phyloP scores from a whole-genome alignment of 768 basidiomycete genomes.

The Naganishia vaughanmartiniae region DNA sequence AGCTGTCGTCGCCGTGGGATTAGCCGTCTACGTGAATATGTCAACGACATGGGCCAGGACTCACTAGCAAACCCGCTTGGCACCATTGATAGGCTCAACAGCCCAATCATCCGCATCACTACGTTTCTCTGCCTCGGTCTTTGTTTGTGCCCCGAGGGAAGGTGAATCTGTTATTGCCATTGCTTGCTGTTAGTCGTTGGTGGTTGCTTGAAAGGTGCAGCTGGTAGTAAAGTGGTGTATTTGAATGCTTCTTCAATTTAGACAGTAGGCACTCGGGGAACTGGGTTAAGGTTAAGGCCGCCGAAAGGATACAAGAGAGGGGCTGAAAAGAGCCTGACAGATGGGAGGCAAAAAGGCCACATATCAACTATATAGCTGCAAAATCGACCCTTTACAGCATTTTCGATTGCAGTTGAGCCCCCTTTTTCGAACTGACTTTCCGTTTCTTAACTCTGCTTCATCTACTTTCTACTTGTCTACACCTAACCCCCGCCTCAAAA shows the following conservation, averaged over 20 bases:
- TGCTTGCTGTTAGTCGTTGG: not conserved
- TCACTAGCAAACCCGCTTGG: constrained; percentile 25
- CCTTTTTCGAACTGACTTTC: too few relatives aligned
- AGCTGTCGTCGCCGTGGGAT: constrained; percentile 3
- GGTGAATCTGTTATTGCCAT: not conserved
- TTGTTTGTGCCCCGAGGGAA: not conserved
- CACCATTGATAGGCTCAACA: not conserved
- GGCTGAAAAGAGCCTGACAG: too few relatives aligned
- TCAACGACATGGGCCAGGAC: not conserved
- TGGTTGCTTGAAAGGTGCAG: not conserved
- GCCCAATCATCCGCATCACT: not conserved
- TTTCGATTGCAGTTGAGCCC: too few relatives aligned
- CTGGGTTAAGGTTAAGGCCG: too few relatives aligned
- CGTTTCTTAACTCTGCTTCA: not conserved
- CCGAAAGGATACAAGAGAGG: too few relatives aligned
- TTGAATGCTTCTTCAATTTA: too few relatives aligned
- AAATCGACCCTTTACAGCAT: too few relatives aligned
- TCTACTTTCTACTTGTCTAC: not conserved
- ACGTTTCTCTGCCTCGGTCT: constrained; percentile 8
- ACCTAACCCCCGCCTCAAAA: too few relatives aligned
- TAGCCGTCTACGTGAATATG: not conserved
- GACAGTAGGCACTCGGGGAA: too few relatives aligned
- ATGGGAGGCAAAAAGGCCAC: too few relatives aligned
- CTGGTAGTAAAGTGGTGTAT: not conserved
- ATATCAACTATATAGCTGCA: too few relatives aligned